A percentile compares a stretch with the other conserved stretches of the same genome.
Conservation (phyloP, 1,284 basidiomycete genomes). For the Ustilago curta region DNA sequence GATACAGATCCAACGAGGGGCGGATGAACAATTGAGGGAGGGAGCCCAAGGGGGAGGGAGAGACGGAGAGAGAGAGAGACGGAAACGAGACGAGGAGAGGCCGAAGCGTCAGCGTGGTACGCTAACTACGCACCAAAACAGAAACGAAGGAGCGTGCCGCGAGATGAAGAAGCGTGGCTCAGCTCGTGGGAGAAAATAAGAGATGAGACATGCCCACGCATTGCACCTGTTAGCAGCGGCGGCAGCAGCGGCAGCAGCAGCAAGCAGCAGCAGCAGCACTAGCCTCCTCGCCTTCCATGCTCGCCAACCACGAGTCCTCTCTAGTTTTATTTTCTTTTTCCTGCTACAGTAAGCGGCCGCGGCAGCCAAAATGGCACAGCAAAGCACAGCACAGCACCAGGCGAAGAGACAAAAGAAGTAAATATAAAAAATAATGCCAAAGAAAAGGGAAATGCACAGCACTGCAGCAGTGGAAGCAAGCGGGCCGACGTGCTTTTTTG, state of each 20-base stretch:
- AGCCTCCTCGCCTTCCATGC: conserved; percentile 1
- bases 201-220: not conserved
- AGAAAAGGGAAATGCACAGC: not conserved
- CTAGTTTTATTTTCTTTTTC: too few relatives aligned
- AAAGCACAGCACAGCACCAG: too few relatives aligned
- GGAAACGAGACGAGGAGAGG: not conserved
- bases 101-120: not conserved
- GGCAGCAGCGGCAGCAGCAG: too few relatives aligned
- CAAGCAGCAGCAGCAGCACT: too few relatives aligned
- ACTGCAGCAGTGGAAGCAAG: not conserved
- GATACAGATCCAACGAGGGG: not conserved
- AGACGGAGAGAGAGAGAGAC: too few relatives aligned
- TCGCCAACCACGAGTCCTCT: conserved; percentile 20
- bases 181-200: conserved; percentile 27
- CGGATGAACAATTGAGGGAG: too few relatives aligned
- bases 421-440: not conserved
- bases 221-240: conserved; percentile 1
- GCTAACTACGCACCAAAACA: not conserved
- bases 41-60: not conserved
- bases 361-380: not conserved
- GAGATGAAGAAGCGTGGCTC: conserved; percentile 35
- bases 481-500: too few relatives aligned
- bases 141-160: conserved; percentile 9
- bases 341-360: conserved; percentile 4
- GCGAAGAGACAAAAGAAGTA: not conserved